Evolutionary conservation across 225 moss, liverwort and hornwort genomes (phyloP), one percentile per base, ranked within the genome.

Genomic region (Physcomitrium patens): DNA sequence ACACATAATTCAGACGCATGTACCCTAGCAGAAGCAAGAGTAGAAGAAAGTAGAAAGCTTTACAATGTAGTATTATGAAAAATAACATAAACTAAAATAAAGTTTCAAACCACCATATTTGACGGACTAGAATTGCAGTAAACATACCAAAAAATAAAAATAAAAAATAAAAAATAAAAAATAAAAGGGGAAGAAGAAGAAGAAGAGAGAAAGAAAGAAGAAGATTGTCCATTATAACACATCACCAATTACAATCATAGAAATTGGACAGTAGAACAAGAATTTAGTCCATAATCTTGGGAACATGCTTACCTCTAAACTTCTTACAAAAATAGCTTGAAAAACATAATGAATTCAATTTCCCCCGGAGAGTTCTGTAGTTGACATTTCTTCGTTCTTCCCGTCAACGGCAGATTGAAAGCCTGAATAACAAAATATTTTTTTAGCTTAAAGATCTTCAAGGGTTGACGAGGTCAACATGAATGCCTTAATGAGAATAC

Each of bases 341-440:
- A 97, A 97, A 70, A 97, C 94, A 50, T 97, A 94, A 82, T 97
- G 97, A 72, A 97, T 91, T 63, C 97, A 93, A 17, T 94, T 94
- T 72, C 97, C 94, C 69, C 97, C 97, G 74, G 94, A 89, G 26
- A 97, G 87, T 84, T 97, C 94, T 58, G 94, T 85, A 20, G 97
- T 97, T 26, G 97, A 97, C 97, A 94, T 94, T 84, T 94, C 97
- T 86, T 97, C 92, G 51, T 94, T 93, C 83, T 97, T 97, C 47
- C 97, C 97, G 76, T 97, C 97, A 60, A 97, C 93, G 76, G 91
- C 90, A 49, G 97, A 91, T 78, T 94, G 94, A 80, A 97, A 97
- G 14, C 93, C 97, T 96, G 84, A 28, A 61, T 31, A 24, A 59
- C 50, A 45, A 52, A 8, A 60, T 70, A 28, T 77, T 11, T 43